Evolutionary conservation across 1,139 yeast genomes (phyloP), one percentile per base, ranked within the genome.

Genomic region (Groenewaldozyma auringiensis): DNA sequence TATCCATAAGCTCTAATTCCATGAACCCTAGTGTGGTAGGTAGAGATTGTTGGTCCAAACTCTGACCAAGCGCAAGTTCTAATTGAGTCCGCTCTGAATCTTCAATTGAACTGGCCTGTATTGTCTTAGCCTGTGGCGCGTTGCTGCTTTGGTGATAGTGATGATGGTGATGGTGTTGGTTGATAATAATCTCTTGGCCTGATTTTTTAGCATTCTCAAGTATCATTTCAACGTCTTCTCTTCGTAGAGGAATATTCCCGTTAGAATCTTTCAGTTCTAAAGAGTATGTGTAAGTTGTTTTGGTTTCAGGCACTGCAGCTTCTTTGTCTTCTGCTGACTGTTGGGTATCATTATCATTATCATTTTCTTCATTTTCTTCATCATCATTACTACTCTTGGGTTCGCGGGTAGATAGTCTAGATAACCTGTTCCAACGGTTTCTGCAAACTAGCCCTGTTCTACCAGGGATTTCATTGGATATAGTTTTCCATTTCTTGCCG

Each of bases 401-500:
- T 8, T 25, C 29, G 62, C 46, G 43, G 4, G 6, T 13, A 6
- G 9, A 17, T 53, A 80, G 81, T 0, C 94, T 81, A 41, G 84
- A 82, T 40, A 89, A 75, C 59, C 85, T 86, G 54, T 96, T 74
- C 96, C 96, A 89, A 49, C 96, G 72, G 64, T 89, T 89, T 51
- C 97, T 71, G 60, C 96, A 88, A 0, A 96, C 87, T 47, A 89
- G 71, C 49, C 94, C 83, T 1, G 96, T 95, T 47, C 97, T 69
- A 41, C 92, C 84, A 38, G 76, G 74, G 71, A 89, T 78, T 42
- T 77, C 81, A 42, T 68, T 62, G 1, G 95, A 79, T 2, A 89
- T 83, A 1, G 83, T 79, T 55, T 94, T 75, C 97, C 97, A 89
- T 62, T 84, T 83, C 0, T 96, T 85, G n/a, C 96, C 96, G 59